phyloP scores from a whole-genome alignment of 2,329 filamentous ascomycete genomes.

The Aspergillus quadrilineatus region DNA sequence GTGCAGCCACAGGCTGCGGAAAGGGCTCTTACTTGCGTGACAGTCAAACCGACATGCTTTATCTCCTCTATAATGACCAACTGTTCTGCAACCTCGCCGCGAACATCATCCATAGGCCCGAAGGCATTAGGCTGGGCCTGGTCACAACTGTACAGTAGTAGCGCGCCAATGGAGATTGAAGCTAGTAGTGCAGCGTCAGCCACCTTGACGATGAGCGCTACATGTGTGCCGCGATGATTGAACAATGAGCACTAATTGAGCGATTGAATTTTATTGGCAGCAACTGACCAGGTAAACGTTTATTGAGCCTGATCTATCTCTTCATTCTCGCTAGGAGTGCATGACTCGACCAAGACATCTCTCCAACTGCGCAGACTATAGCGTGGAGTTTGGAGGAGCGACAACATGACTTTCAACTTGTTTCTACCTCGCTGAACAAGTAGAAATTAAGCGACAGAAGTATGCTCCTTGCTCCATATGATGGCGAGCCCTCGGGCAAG shows the following conservation, averaged over 20 bases:
- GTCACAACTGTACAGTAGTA: slow-evolving; percentile 3
- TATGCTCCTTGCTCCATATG: background rate
- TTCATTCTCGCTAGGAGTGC: slow-evolving; percentile 6
- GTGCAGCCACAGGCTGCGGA: background rate
- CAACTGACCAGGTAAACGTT: slow-evolving; percentile 5
- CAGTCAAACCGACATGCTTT: background rate
- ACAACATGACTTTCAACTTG: background rate
- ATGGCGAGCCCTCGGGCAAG: slow-evolving; percentile 2
- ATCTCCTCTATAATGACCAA: background rate
- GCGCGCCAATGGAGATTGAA: slow-evolving; percentile 15
- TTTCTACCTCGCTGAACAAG: background rate
- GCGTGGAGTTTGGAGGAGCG: background rate
- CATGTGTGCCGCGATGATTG: slow-evolving; percentile 24
- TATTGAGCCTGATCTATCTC: slow-evolving; percentile 1
- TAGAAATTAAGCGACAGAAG: background rate
- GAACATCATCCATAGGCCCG: background rate
- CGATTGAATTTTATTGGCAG: slow-evolving; percentile 13
- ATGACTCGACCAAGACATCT: background rate
- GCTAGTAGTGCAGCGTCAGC: slow-evolving; percentile 27
- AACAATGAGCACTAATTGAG: slow-evolving; percentile 12
- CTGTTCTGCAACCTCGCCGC: background rate
- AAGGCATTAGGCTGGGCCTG: background rate
- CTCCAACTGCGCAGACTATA: background rate
- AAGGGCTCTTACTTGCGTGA: background rate
- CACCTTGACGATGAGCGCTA: slow-evolving; percentile 21